phyloP scores from a whole-genome alignment of 257 asterid genomes.

The Petrea volubilis region DNA sequence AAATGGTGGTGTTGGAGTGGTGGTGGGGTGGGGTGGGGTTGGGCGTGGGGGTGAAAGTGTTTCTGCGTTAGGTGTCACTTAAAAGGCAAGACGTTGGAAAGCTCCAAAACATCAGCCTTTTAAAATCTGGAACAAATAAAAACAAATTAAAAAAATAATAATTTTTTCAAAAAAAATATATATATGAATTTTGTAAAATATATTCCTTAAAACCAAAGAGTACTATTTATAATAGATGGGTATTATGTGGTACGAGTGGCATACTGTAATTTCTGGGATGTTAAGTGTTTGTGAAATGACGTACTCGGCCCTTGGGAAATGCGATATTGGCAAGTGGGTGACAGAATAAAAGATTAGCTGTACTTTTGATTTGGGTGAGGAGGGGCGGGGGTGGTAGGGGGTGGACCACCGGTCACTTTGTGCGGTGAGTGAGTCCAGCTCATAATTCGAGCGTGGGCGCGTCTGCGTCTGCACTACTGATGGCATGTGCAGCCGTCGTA shows the following conservation, averaged over 20 bases:
- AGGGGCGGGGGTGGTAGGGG: background rate
- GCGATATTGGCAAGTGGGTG: slow-evolving; percentile 33
- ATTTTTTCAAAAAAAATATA: too few species aligned
- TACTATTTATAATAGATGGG: slow-evolving; percentile 15
- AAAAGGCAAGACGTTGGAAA: slow-evolving; percentile 56
- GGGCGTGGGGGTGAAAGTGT: slow-evolving; percentile 30
- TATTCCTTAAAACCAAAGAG: background rate
- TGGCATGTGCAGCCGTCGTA: slow-evolving; percentile 33
- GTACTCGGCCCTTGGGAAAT: slow-evolving; percentile 22
- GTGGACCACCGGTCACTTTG: slow-evolving; percentile 51
- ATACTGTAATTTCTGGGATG: background rate
- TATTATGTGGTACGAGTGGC: background rate
- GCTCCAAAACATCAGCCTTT: slow-evolving; percentile 56
- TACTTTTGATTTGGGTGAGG: slow-evolving; percentile 15
- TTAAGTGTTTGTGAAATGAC: slow-evolving; percentile 18
- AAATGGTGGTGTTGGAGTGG: slow-evolving; percentile 35
- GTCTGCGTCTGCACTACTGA: slow-evolving; percentile 32
- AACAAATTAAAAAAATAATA: too few species aligned
- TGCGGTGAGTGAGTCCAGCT: slow-evolving; percentile 54
- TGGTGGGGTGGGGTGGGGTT: slow-evolving; percentile 16
- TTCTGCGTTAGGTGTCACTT: slow-evolving; percentile 62
- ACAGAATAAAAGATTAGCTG: slow-evolving; percentile 49
- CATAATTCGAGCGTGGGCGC: slow-evolving; percentile 43
- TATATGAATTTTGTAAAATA: too few species aligned
- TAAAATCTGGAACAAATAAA: slow-evolving; percentile 12